Evolutionary conservation across 495 filamentous ascomycete genomes (phyloP).

Genomic region (Endocarpon pusillum): DNA sequence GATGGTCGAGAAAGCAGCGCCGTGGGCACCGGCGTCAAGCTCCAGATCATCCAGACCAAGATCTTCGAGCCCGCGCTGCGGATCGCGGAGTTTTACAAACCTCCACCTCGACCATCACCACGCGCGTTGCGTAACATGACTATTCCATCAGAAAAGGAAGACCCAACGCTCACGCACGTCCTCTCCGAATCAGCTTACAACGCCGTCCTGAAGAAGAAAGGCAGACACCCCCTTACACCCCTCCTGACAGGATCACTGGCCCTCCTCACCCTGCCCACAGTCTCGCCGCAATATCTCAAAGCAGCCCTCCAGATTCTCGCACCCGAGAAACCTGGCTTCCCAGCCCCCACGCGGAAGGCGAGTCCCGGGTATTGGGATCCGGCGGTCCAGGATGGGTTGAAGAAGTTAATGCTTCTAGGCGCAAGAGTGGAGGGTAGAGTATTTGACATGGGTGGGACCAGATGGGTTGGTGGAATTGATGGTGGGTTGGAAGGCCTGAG

Average conservation of each 20-base stretch:
- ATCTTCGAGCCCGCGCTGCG: slow-evolving; percentile 73
- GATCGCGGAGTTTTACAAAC: slow-evolving; percentile 74
- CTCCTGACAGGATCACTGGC: slow-evolving; percentile 68
- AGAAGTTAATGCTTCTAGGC: slow-evolving; percentile 74
- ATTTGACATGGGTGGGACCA: slow-evolving; percentile 63
- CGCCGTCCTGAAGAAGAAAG: slow-evolving; percentile 33
- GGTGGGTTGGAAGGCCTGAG: slow-evolving; percentile 69
- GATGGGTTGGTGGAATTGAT: slow-evolving; percentile 72
- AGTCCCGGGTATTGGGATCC: slow-evolving; percentile 69
- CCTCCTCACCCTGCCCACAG: slow-evolving; percentile 58
- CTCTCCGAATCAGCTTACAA: slow-evolving; percentile 55
- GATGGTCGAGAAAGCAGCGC: slow-evolving; percentile 25
- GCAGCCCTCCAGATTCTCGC: slow-evolving; percentile 57
- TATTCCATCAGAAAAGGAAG: slow-evolving; percentile 26
- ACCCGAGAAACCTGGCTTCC: slow-evolving; percentile 52
- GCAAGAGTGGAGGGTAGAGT: slow-evolving; percentile 67
- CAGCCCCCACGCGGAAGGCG: slow-evolving; percentile 53
- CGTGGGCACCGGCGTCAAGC: slow-evolving; percentile 40
- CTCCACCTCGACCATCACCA: slow-evolving; percentile 20
- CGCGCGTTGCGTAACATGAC: slow-evolving; percentile 22
- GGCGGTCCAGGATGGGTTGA: slow-evolving; percentile 56
- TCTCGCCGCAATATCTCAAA: slow-evolving; percentile 69
- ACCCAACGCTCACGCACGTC: slow-evolving; percentile 49
- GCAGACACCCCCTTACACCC: slow-evolving; percentile 49
- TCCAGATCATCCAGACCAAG: slow-evolving; percentile 72